Evolutionary conservation across 352 stramenopile species (phyloP).

Genomic region (Globisporangium carolinianum): DNA sequence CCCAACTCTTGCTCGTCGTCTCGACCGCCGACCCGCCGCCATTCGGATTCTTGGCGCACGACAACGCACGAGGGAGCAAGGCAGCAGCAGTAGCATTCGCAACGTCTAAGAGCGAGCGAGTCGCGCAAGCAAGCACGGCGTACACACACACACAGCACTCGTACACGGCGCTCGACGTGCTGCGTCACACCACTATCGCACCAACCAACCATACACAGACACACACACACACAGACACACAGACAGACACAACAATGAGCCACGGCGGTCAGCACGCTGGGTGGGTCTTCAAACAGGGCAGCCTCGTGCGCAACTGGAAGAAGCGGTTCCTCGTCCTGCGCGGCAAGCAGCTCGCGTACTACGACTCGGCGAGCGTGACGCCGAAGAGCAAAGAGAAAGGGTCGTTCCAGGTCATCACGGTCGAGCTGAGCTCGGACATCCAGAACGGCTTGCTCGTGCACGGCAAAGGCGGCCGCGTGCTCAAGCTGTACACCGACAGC

Average conservation of each 20-base stretch:
- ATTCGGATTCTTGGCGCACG: no score
- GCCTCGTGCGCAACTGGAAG: conserved; percentile 79
- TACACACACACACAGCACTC: neutral
- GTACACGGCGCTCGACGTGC: neutral
- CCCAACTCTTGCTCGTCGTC: no score
- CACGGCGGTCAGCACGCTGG: conserved; percentile 53
- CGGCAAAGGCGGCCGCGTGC: conserved; percentile 66
- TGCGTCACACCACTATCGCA: neutral
- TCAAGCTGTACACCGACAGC: conserved; percentile 83
- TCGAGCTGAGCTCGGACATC: conserved; percentile 74
- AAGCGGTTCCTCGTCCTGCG: conserved; percentile 80
- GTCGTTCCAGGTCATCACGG: conserved; percentile 81
- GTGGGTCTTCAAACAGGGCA: conserved; percentile 84
- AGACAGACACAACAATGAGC: conserved; percentile 24
- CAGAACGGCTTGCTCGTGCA: conserved; percentile 81
- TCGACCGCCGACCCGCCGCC: neutral
- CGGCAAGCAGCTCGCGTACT: conserved; percentile 80
- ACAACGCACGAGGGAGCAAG: neutral
- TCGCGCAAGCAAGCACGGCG: neutral
- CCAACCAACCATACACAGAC: neutral
- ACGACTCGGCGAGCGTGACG: conserved; percentile 61
- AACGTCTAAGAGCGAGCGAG: no score
- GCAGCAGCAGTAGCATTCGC: neutral
- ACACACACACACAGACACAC: neutral
- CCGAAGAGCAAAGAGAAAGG: conserved; percentile 64